Evolutionary conservation across 371 early-diverging fungal species (phyloP).

Genomic region (Zychaea mexicana): DNA sequence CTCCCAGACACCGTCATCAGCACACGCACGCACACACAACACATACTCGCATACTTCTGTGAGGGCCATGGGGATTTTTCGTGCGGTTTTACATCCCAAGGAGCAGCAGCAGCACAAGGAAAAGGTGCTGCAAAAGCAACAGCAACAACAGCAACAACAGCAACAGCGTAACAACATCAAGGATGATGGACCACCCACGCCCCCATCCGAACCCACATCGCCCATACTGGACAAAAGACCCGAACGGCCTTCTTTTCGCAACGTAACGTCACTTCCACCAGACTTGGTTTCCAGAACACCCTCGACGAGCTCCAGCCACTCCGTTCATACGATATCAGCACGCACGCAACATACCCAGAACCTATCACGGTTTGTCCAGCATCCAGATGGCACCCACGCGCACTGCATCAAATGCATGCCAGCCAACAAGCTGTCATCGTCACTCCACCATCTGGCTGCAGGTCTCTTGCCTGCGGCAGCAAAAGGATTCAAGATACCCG

Average conservation of each 20-base stretch:
- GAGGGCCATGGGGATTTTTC: neutral
- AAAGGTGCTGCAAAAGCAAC: neutral
- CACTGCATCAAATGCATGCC: constrained; percentile 14
- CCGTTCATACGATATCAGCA: neutral
- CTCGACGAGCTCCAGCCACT: neutral
- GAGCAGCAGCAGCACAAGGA: neutral
- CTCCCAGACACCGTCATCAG: neutral
- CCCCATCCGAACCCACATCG: neutral
- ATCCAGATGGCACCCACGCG: constrained; percentile 16
- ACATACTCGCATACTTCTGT: no score
- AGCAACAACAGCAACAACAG: neutral
- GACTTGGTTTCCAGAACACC: neutral
- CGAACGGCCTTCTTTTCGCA: neutral
- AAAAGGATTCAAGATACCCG: constrained; percentile 16
- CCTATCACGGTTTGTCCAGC: constrained; percentile 5
- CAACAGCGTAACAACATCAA: neutral
- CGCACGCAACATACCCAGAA: constrained; percentile 5
- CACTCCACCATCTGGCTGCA: constrained; percentile 11
- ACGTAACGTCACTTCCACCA: neutral
- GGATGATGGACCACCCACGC: neutral
- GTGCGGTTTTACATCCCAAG: neutral
- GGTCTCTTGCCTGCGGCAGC: neutral
- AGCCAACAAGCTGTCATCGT: neutral
- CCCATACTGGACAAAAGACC: neutral
- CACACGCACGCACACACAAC: no score